Conservation (phyloP, 441 rosid genomes). For the Eruca vesicaria region DNA sequence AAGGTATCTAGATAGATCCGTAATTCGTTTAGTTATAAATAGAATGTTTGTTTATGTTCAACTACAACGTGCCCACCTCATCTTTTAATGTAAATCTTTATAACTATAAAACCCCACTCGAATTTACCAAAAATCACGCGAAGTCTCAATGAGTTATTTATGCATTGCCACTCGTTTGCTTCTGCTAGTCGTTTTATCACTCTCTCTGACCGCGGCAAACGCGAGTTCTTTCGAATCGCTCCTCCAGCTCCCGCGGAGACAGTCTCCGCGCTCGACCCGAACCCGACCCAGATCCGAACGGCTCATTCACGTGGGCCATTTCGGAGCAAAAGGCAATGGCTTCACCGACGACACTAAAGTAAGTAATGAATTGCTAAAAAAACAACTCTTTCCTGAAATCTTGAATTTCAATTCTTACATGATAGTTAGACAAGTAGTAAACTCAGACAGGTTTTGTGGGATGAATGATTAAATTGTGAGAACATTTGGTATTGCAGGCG, state of each 20-base stretch:
- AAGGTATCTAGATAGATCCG: conserved; percentile 13
- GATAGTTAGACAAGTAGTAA: neutral
- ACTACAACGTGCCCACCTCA: neutral
- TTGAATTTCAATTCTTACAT: neutral
- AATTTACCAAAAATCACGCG: neutral
- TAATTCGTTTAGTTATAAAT: conserved; percentile 6
- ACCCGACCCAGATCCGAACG: conserved; percentile 52
- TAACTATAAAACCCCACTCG: neutral
- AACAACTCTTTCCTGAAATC: neutral
- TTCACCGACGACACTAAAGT: conserved; percentile 71
- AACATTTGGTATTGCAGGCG: conserved; percentile 45
- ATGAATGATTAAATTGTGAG: neutral
- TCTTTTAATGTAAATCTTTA: neutral
- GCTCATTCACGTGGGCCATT: conserved; percentile 51
- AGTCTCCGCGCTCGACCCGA: conserved; percentile 20
- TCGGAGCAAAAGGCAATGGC: conserved; percentile 84
- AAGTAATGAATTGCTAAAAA: conserved; percentile 44
- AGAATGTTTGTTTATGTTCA: neutral
- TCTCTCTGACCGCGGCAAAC: conserved; percentile 34
- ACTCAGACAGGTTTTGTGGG: conserved; percentile 15
- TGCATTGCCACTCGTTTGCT: conserved; percentile 8
- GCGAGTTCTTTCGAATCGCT: conserved; percentile 48
- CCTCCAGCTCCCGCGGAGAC: conserved; percentile 56
- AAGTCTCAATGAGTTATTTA: conserved; percentile 18
- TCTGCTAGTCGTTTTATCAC: conserved; percentile 7